Evolutionary conservation across 1,284 basidiomycete genomes (phyloP).

Genomic region (Jaminaea rosea): DNA sequence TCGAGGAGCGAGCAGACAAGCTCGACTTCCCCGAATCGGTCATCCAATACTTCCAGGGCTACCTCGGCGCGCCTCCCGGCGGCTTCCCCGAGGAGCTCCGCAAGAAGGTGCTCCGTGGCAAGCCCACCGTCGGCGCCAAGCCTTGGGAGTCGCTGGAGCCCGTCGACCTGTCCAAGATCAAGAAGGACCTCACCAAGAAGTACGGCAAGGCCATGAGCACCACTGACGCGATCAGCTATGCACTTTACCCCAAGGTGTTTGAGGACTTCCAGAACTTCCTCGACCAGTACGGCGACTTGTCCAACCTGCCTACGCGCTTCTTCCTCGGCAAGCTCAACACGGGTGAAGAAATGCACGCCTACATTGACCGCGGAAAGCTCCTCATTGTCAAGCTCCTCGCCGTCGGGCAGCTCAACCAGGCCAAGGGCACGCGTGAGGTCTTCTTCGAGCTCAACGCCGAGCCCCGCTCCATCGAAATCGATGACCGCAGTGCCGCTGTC

Average conservation of each 20-base stretch:
- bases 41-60: constrained; percentile 58
- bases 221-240: constrained; percentile 80
- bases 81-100: constrained; percentile 97
- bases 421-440: constrained; percentile 84
- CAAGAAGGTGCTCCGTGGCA: constrained; percentile 82
- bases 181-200: constrained; percentile 80
- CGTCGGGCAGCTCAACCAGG: constrained; percentile 81
- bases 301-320: constrained; percentile 76
- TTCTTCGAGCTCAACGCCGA: constrained; percentile 69
- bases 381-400: constrained; percentile 92
- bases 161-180: constrained; percentile 90
- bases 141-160: constrained; percentile 81
- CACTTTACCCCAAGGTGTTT: constrained; percentile 94
- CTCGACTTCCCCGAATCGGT: constrained; percentile 85
- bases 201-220: constrained; percentile 83
- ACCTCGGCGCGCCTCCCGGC: constrained; percentile 66
- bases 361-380: constrained; percentile 91
- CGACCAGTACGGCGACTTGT: constrained; percentile 86
- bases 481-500: constrained; percentile 91
- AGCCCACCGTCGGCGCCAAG: constrained; percentile 82
- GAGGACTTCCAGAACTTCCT: constrained; percentile 93
- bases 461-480: constrained; percentile 55
- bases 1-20: constrained; percentile 71
- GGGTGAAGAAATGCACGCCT: constrained; percentile 91
- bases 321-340: constrained; percentile 87